Evolutionary conservation across 352 stramenopile genomes (phyloP).

Genomic region (Poterioochromonas sp.): DNA sequence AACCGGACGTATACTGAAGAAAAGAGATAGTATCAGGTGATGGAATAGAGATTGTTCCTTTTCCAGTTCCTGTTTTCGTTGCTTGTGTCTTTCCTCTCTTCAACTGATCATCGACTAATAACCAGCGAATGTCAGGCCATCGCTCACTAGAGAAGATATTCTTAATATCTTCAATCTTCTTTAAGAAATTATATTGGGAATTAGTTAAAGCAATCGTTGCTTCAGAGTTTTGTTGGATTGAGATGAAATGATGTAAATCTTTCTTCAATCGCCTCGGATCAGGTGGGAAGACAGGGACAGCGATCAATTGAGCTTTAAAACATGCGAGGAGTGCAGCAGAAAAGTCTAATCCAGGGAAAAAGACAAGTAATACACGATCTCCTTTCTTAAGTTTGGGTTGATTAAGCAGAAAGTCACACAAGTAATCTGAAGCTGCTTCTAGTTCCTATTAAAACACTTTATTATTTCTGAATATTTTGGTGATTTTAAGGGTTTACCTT

Average conservation of each 20-base stretch:
- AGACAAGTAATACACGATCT: slow-evolving; percentile 15
- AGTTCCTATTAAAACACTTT: too few relatives aligned
- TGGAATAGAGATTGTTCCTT: background rate
- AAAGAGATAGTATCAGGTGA: slow-evolving; percentile 69
- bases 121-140: background rate
- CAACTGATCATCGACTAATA: background rate
- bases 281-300: slow-evolving; percentile 63
- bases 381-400: background rate
- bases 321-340: slow-evolving; percentile 82
- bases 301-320: slow-evolving; percentile 39
- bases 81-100: background rate
- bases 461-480: background rate
- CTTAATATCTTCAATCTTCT: slow-evolving; percentile 18
- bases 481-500: background rate
- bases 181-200: slow-evolving; percentile 72
- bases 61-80: background rate
- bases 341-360: slow-evolving; percentile 68
- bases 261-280: slow-evolving; percentile 88
- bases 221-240: slow-evolving; percentile 77
- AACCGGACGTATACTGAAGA: slow-evolving; percentile 99
- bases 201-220: slow-evolving; percentile 82
- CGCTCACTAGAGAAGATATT: slow-evolving; percentile 34
- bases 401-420: background rate
- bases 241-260: slow-evolving; percentile 77
- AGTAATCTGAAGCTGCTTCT: background rate